Conservation (phyloP, 192 early-diverging fungal genomes). For the Coemansia sp. region DNA sequence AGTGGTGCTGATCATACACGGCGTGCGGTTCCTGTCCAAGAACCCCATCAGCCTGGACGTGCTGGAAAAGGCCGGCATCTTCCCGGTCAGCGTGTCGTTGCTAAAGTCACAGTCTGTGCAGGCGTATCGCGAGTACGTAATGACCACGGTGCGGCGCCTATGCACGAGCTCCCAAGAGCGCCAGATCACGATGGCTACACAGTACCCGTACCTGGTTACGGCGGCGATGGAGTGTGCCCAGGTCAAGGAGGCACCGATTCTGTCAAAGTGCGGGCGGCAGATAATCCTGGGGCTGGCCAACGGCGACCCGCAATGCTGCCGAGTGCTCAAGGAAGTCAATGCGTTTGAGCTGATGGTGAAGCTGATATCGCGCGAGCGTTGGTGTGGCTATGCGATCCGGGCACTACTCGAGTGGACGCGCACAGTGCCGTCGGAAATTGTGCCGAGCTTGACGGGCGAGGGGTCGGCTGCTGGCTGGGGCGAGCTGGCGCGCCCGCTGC, state of each 20-base stretch:
- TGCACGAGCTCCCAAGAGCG: constrained; percentile 42
- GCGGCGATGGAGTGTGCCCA: constrained; percentile 44
- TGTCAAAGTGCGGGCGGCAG: constrained; percentile 39
- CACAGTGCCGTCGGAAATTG: constrained; percentile 34
- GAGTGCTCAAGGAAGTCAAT: constrained; percentile 42
- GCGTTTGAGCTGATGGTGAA: constrained; percentile 49
- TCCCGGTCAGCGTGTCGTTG: constrained; percentile 29
- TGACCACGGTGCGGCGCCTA: constrained; percentile 41
- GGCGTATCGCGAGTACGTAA: constrained; percentile 46
- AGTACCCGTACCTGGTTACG: constrained; percentile 29
- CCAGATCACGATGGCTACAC: constrained; percentile 32
- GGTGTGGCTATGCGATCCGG: constrained; percentile 47
- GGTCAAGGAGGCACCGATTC: constrained; percentile 26
- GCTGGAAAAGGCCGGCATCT: constrained; percentile 42
- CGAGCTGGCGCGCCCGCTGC: constrained; percentile 41
- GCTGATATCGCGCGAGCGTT: constrained; percentile 49
- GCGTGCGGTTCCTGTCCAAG: constrained; percentile 44
- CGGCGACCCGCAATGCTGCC: constrained; percentile 39
- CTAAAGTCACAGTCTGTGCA: constrained; percentile 20
- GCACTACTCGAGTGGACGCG: constrained; percentile 45
- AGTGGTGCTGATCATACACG: constrained; percentile 37
- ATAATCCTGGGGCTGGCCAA: constrained; percentile 39
- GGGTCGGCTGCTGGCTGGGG: constrained; percentile 30
- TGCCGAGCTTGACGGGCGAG: constrained; percentile 37
- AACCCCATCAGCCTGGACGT: constrained; percentile 45